Conservation (phyloP, 805 yeast genomes). For the Ogataea pilisensis region DNA sequence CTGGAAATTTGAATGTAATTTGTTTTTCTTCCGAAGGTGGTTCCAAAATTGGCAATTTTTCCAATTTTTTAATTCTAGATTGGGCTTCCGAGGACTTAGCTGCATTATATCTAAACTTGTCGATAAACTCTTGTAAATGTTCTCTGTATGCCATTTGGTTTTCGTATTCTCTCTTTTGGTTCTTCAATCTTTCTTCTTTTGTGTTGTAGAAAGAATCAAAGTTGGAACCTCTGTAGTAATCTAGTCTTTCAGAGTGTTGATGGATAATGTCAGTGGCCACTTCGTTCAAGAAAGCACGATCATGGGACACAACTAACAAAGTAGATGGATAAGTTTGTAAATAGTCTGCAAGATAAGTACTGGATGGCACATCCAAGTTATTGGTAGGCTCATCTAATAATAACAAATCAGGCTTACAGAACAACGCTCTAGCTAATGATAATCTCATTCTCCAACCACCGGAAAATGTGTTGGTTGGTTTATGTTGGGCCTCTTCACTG, state of each 20-base stretch:
- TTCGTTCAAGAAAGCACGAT: slow-evolving; percentile 93
- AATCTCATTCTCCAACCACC: slow-evolving; percentile 99
- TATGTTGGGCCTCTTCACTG: slow-evolving; percentile 76
- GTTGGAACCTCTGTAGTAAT: slow-evolving; percentile 90
- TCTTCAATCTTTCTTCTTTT: slow-evolving; percentile 91
- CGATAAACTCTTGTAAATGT: slow-evolving; percentile 92
- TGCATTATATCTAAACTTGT: slow-evolving; percentile 95
- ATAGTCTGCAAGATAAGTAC: slow-evolving; percentile 87
- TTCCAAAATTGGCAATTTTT: slow-evolving; percentile 87
- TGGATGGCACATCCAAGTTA: slow-evolving; percentile 99
- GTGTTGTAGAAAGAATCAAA: slow-evolving; percentile 92
- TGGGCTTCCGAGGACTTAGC: slow-evolving; percentile 98
- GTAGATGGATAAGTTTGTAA: slow-evolving; percentile 89
- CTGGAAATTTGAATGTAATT: slow-evolving; percentile 87
- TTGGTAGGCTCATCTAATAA: slow-evolving; percentile 98
- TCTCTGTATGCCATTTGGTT: slow-evolving; percentile 94
- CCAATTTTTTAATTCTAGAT: slow-evolving; percentile 94
- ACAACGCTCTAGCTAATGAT: slow-evolving; percentile 95
- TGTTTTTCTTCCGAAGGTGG: slow-evolving; percentile 91
- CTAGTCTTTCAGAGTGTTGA: slow-evolving; percentile 95
- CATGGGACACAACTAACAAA: slow-evolving; percentile 94
- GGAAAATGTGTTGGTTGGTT: slow-evolving; percentile 85
- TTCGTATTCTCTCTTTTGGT: slow-evolving; percentile 91
- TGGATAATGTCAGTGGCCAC: slow-evolving; percentile 98
- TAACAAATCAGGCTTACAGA: slow-evolving; percentile 92